A percentile compares a stretch with the other conserved stretches of the same genome.
Evolutionary conservation across 1,284 basidiomycete genomes (phyloP).

Genomic region (Neolentinus lepideus): DNA sequence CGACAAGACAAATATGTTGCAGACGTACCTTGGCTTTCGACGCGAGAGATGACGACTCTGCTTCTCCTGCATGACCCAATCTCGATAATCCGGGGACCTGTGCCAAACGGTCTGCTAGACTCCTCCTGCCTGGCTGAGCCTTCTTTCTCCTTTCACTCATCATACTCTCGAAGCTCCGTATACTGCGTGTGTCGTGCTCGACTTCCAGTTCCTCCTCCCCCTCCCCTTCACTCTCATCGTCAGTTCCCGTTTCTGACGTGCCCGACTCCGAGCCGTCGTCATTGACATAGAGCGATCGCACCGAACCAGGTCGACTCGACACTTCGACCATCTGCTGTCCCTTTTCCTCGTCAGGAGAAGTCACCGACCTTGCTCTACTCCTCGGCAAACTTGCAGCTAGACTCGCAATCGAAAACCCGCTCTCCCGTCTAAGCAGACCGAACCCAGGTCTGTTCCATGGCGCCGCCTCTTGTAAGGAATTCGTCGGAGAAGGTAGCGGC

Average conservation of each 20-base stretch:
- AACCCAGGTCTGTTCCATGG: constrained; percentile 47
- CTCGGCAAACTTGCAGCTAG: constrained; percentile 62
- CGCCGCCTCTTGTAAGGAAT: constrained; percentile 21
- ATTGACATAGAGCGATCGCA: constrained; percentile 30
- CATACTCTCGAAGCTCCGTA: constrained; percentile 80
- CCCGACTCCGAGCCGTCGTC: constrained; percentile 14
- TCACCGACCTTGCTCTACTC: constrained; percentile 19
- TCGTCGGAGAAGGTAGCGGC: constrained; percentile 18
- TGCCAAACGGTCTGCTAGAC: constrained; percentile 69
- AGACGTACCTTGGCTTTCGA: constrained; percentile 22
- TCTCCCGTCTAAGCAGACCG: constrained; percentile 61
- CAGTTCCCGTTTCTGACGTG: constrained; percentile 19
- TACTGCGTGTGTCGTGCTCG: constrained; percentile 56
- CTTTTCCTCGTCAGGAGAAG: constrained; percentile 34
- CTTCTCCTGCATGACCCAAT: constrained; percentile 30
- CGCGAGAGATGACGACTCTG: constrained; percentile 20
- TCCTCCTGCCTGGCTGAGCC: constrained; percentile 38
- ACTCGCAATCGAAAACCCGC: constrained; percentile 75
- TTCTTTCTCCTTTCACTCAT: constrained; percentile 35
- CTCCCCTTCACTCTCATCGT: constrained; percentile 24
- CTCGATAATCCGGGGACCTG: constrained; percentile 56
- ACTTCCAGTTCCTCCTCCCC: constrained; percentile 28
- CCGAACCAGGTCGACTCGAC: constrained; percentile 45
- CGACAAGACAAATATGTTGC: not conserved
- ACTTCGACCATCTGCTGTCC: constrained; percentile 67